These are phyloP conservation scores for Amanita molliuscula DNA, from an alignment of 768 basidiomycete genomes.

Conservation along the genomic window DNA sequence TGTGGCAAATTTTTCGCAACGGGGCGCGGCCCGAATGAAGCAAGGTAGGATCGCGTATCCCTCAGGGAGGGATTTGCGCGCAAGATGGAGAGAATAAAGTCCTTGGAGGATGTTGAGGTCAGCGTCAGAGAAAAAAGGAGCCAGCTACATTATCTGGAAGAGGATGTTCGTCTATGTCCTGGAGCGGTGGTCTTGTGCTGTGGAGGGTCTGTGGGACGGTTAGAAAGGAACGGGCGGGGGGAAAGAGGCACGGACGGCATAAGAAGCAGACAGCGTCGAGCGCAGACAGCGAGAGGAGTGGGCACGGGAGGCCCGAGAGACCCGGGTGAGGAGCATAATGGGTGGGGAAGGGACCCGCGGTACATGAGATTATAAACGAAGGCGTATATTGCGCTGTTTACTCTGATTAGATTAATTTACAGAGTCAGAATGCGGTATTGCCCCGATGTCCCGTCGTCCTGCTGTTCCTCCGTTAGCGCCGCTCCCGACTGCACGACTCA, in stretches of 20 bases:
- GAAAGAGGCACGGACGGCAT: conserved; percentile 23
- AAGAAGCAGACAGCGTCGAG: conserved; percentile 9
- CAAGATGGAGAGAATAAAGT: conserved; percentile 92
- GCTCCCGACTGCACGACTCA: not conserved
- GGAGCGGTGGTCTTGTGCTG: conserved; percentile 23
- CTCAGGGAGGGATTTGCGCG: conserved; percentile 86
- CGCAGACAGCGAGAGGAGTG: conserved; percentile 8
- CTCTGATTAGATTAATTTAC: conserved; percentile 4
- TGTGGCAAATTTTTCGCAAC: conserved; percentile 19
- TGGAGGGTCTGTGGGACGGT: conserved; percentile 28
- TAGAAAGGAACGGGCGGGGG: conserved; percentile 15
- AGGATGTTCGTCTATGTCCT: conserved; percentile 27
- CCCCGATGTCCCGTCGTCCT: not conserved
- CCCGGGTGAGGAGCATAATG: conserved; percentile 11
- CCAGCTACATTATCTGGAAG: conserved; percentile 38
- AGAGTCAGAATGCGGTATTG: not conserved
- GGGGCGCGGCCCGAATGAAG: conserved; percentile 75
- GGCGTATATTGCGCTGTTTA: conserved; percentile 12
- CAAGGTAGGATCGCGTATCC: conserved; percentile 85
- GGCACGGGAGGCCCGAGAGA: conserved; percentile 7
- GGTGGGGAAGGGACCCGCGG: conserved; percentile 12
- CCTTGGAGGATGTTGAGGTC: conserved; percentile 36
- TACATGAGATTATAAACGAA: conserved; percentile 22
- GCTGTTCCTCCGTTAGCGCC: not conserved
- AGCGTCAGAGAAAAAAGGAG: conserved; percentile 10